A percentile compares a stretch with the other conserved stretches of the same genome.
Conservation (phyloP, 83 land plant species). For the Picea mariana region DNA sequence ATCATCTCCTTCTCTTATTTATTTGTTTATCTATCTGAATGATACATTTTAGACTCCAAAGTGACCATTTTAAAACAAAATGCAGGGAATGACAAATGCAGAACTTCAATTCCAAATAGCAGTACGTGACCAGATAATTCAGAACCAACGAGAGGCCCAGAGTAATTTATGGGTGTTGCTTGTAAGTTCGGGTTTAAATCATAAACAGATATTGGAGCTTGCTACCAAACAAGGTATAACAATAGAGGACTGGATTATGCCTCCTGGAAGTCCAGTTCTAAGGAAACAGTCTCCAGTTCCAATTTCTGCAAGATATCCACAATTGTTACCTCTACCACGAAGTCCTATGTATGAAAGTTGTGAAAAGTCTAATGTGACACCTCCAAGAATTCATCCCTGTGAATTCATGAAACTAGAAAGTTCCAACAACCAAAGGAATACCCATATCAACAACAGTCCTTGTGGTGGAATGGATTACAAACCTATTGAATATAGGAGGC, state of each 20-base stretch:
- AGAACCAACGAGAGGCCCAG: slow-evolving; percentile 81
- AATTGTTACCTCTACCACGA: slow-evolving; percentile 1
- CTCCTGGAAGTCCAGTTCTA: slow-evolving; percentile 15
- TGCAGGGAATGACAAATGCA: slow-evolving; percentile 88
- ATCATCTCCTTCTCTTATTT: neutral
- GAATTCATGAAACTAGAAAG: neutral
- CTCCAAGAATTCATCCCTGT: slow-evolving; percentile 22
- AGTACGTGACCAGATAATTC: slow-evolving; percentile 88
- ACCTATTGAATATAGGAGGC: slow-evolving; percentile 9
- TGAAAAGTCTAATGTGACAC: slow-evolving; percentile 26
- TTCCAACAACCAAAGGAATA: slow-evolving; percentile 18
- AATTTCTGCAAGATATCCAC: slow-evolving; percentile 14
- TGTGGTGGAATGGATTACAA: neutral
- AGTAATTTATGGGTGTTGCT: slow-evolving; percentile 84
- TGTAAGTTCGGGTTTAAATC: slow-evolving; percentile 72
- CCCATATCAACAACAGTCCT: slow-evolving; percentile 21
- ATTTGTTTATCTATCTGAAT: neutral
- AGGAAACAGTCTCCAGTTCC: slow-evolving; percentile 22
- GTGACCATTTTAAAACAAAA: slow-evolving; percentile 3
- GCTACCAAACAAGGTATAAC: slow-evolving; percentile 88
- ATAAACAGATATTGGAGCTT: slow-evolving; percentile 74
- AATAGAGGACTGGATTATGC: slow-evolving; percentile 70
- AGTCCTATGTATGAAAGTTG: neutral
- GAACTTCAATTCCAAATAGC: slow-evolving; percentile 98
- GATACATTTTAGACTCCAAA: neutral